These are phyloP conservation scores for Brassica incana DNA, from an alignment of 345 rosid genomes.

Conservation along the genomic window DNA sequence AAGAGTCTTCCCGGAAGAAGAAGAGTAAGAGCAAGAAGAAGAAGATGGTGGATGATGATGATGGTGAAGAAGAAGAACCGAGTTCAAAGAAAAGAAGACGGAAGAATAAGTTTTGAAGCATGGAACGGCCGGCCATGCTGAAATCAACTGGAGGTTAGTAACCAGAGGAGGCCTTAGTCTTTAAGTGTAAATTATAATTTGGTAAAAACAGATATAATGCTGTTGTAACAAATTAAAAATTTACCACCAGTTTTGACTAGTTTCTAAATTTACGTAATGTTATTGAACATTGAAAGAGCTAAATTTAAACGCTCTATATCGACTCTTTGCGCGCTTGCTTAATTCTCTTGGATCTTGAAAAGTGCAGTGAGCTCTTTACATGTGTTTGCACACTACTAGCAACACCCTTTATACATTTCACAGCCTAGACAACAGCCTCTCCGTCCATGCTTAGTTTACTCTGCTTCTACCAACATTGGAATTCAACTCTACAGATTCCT, in stretches of 20 bases:
- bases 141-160: neutral
- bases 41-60: slow-evolving; percentile 28
- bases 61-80: slow-evolving; percentile 35
- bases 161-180: neutral
- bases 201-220: slow-evolving; percentile 29
- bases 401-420: slow-evolving; percentile 62
- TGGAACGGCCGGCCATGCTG: neutral
- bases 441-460: slow-evolving; percentile 58
- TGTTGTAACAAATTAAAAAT: slow-evolving; percentile 34
- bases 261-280: neutral
- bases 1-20: slow-evolving; percentile 49
- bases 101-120: slow-evolving; percentile 9
- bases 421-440: slow-evolving; percentile 68
- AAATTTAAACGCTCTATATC: neutral
- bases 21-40: slow-evolving; percentile 45
- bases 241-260: slow-evolving; percentile 36
- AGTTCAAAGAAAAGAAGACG: slow-evolving; percentile 41
- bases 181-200: slow-evolving; percentile 30
- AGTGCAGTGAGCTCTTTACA: neutral
- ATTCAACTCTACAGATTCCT: slow-evolving; percentile 48
- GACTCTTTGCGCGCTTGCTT: neutral
- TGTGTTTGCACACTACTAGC: slow-evolving; percentile 48
- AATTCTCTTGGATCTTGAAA: neutral
- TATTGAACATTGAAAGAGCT: neutral
- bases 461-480: slow-evolving; percentile 42